Base-by-base conservation (phyloP, 257 asterid genomes). In the Solanum stenotomum region DNA sequence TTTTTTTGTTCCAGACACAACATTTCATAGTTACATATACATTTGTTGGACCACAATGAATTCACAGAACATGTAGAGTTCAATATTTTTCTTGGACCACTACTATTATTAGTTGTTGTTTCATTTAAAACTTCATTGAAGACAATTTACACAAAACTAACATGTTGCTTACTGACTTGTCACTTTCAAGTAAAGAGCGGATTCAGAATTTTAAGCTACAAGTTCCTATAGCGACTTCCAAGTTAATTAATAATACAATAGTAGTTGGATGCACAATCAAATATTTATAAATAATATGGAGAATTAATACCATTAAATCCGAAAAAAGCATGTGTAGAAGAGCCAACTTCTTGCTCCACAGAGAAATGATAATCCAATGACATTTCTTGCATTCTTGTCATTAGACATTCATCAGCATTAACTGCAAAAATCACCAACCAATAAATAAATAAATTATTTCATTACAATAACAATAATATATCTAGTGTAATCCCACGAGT, bases 371-470 rank as follows among this genome's bases (percentile, higher is more conserved):
- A 97, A 89, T 97, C 96, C 77, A 97, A 91, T 11, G 99, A 97
- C 99, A 97, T 97, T 89, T 97, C 99, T 92, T 97, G 99, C 98
- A 97, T 92, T 90, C 99, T 95, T 49, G 99, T 97, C 99, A 97
- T 93, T 93, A 97, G 87, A 88, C 99, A 97, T 91, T 97, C 99
- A 90, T 97, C 94, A 34, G 98, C 94, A 88, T 97, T 97, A 75
- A 96, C 99, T 97, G 94, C 49, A 90, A 87, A 75, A 84, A 78
- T 65, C 87, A 68, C 81, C 56, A 88, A 83, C 44, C 75, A 37
- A 35, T 35, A 29, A 74, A 71, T 49, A 15, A 52, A 16, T 7
- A 15, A 38, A 67, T 12, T 12, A 46, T 52, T 83, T 83, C 4
- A 15, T 10, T 8, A 59, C 3, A 14, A 68, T 8, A 27, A 29